A percentile compares a stretch with the other conserved stretches of the same genome.
Conservation (phyloP, 2,329 filamentous ascomycete genomes). For the Ceratocystiopsis minuta region DNA sequence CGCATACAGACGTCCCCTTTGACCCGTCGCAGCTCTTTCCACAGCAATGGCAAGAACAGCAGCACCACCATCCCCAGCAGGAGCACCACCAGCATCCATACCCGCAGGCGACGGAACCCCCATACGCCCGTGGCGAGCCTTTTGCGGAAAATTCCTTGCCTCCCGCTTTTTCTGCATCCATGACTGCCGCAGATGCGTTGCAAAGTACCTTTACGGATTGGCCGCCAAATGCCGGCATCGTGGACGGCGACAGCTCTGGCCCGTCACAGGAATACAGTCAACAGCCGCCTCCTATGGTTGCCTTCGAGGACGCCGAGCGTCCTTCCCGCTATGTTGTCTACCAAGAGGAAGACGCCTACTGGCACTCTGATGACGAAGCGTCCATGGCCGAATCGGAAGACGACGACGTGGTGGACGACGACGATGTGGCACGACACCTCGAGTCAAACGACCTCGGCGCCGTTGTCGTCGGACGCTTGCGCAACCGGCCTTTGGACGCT, state of each 20-base stretch:
- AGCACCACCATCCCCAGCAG: not conserved
- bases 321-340: slow-evolving; percentile 1
- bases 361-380: slow-evolving; percentile 41
- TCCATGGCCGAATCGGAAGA: slow-evolving; percentile 45
- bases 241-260: not conserved
- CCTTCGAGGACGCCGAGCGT: not conserved
- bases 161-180: no score
- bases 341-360: slow-evolving; percentile 21
- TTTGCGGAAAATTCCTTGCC: no score
- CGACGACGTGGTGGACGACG: slow-evolving; percentile 23
- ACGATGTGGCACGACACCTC: slow-evolving; percentile 17
- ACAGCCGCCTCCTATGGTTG: no score
- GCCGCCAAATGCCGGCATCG: no score
- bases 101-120: no score
- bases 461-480: slow-evolving; percentile 19
- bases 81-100: not conserved
- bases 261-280: no score
- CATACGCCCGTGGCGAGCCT: no score
- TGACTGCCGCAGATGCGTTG: no score
- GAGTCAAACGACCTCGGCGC: slow-evolving; percentile 23
- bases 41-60: no score
- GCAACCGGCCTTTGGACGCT: slow-evolving; percentile 18
- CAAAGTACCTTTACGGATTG: no score
- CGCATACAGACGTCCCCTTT: not conserved
- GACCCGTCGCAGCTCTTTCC: no score